A percentile compares a stretch with the other conserved stretches of the same genome.
phyloP scores from a whole-genome alignment of 2,329 filamentous ascomycete species.

The Scleromitrula shiraiana region DNA sequence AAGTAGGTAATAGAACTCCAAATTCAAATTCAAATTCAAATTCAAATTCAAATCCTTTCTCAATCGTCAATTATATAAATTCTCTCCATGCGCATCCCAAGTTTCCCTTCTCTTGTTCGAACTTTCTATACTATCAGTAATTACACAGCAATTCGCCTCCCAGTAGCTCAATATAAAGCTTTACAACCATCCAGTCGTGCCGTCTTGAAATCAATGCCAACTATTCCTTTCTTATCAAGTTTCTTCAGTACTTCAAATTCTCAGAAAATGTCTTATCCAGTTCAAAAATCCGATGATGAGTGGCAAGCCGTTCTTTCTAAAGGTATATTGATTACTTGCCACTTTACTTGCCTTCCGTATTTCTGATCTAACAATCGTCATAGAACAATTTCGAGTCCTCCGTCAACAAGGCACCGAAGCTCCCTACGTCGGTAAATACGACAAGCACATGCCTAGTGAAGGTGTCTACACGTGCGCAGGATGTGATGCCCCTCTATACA shows the following conservation, averaged over 20 bases:
- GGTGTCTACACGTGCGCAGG: constrained; percentile 85
- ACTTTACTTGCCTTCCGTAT: not conserved
- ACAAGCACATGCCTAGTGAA: constrained; percentile 69
- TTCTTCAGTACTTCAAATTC: constrained; percentile 57
- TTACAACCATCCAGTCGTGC: constrained; percentile 31
- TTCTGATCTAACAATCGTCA: constrained; percentile 26
- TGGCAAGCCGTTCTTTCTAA: constrained; percentile 80
- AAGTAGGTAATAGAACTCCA: constrained; percentile 13
- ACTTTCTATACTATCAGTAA: constrained; percentile 40
- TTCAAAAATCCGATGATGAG: constrained; percentile 72
- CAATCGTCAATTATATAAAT: constrained; percentile 16
- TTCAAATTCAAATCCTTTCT: constrained; percentile 1
- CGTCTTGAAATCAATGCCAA: constrained; percentile 58
- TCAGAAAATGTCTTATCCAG: constrained; percentile 63
- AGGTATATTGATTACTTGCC: constrained; percentile 36
- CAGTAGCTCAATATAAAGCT: constrained; percentile 23
- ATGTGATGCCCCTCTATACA: constrained; percentile 84
- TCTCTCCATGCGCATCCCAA: constrained; percentile 43
- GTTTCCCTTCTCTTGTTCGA: constrained; percentile 38
- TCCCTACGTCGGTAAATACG: constrained; percentile 71
- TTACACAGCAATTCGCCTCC: constrained; percentile 29
- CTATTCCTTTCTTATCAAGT: constrained; percentile 69
- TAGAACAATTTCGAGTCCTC: constrained; percentile 93
- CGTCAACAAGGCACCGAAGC: constrained; percentile 87
- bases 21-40: constrained; percentile 2